Conservation (phyloP, 345 rosid species). For the Melaleuca alternifolia region DNA sequence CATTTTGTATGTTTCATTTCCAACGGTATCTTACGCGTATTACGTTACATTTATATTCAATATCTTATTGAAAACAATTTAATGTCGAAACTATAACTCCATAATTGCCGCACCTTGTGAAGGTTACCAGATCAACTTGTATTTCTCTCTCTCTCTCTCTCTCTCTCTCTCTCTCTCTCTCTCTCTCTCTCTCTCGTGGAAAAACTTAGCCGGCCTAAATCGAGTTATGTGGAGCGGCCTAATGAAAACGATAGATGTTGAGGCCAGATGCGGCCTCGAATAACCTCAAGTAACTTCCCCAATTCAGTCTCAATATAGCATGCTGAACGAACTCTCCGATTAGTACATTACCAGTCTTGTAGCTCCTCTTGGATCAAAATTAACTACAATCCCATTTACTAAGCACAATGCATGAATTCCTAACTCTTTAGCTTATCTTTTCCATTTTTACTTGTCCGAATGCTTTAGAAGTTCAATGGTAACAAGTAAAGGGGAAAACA, state of each 20-base stretch:
- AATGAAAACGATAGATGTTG: neutral
- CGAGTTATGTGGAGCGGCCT: neutral
- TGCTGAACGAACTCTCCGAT: neutral
- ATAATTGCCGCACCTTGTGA: neutral
- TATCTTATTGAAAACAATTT: neutral
- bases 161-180: neutral
- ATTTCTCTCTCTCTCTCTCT: neutral
- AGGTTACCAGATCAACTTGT: neutral
- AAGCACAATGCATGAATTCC: neutral
- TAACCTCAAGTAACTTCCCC: neutral
- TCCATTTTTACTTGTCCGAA: neutral
- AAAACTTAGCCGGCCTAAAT: neutral
- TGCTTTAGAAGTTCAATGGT: neutral
- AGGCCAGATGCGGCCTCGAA: neutral
- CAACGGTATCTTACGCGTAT: too few species aligned
- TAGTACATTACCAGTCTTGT: neutral
- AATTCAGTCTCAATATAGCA: neutral
- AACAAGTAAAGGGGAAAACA: neutral
- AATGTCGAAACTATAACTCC: neutral
- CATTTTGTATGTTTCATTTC: neutral
- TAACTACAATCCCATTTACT: neutral
- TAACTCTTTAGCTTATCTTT: neutral
- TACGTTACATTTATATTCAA: too few species aligned
- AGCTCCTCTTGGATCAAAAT: neutral
- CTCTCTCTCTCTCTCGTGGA: neutral